A percentile compares a stretch with the other conserved stretches of the same genome.
These are phyloP conservation scores for Cryphonectria naterciae DNA, from an alignment of 2,329 filamentous ascomycete genomes.

Conservation along the genomic window DNA sequence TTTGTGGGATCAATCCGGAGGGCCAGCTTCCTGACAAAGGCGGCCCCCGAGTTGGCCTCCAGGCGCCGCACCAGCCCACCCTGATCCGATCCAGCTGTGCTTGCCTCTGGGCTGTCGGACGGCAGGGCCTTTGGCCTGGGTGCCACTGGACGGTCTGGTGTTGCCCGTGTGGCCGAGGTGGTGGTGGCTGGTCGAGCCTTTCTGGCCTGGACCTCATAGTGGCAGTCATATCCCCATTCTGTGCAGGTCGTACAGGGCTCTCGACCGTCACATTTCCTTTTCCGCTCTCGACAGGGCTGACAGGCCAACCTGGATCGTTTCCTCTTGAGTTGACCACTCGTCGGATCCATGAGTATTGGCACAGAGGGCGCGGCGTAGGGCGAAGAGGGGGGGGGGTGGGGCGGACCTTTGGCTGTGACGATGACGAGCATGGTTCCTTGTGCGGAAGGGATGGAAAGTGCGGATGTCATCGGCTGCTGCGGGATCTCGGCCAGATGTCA, in stretches of 20 bases:
- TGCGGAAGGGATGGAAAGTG: neutral
- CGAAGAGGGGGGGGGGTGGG: neutral
- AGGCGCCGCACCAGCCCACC: constrained; percentile 45
- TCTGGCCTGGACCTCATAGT: constrained; percentile 43
- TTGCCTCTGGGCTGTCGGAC: neutral
- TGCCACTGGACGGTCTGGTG: constrained; percentile 9
- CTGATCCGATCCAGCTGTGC: constrained; percentile 28
- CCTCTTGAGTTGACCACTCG: constrained; percentile 28
- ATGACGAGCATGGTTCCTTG: neutral
- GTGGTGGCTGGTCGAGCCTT: constrained; percentile 4
- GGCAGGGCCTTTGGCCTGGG: neutral
- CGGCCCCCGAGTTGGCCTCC: constrained; percentile 61
- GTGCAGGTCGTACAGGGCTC: constrained; percentile 57
- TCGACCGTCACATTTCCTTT: constrained; percentile 59
- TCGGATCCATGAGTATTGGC: neutral
- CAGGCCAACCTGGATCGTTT: constrained; percentile 51
- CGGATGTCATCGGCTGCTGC: constrained; percentile 9
- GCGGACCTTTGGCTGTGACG: neutral
- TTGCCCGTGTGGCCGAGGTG: constrained; percentile 12
- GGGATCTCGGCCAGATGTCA: neutral
- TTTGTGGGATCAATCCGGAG: constrained; percentile 56
- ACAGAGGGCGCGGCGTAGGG: neutral
- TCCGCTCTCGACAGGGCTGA: constrained; percentile 57
- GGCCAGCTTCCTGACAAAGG: constrained; percentile 57
- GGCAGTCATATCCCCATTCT: constrained; percentile 57